These are phyloP conservation scores for Irpex sp. DNA, from an alignment of 1,284 basidiomycete genomes.

Conservation along the genomic window DNA sequence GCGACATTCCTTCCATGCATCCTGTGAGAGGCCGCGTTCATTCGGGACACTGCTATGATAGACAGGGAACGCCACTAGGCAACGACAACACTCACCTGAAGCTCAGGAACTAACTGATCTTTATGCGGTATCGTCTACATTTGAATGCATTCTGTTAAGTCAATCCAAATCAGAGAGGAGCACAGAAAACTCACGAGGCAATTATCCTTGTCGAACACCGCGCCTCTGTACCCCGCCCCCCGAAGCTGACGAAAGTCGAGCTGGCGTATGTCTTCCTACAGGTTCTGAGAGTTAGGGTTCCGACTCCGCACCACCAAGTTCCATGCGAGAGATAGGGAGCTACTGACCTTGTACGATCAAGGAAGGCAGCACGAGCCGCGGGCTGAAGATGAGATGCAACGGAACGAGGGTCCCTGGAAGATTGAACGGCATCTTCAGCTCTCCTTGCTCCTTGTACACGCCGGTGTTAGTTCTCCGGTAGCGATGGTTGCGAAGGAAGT, in stretches of 20 bases:
- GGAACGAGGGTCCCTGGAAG: conserved; percentile 75
- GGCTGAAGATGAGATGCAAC: conserved; percentile 70
- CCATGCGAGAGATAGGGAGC: no score
- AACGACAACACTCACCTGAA: conserved; percentile 40
- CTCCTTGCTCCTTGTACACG: no score
- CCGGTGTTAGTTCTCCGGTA: neutral
- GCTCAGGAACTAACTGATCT: conserved; percentile 71
- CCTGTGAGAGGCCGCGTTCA: conserved; percentile 33
- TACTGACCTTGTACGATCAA: conserved; percentile 67
- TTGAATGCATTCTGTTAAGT: neutral
- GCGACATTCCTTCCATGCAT: conserved; percentile 77
- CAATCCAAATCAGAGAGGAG: neutral
- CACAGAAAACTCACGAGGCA: conserved; percentile 63
- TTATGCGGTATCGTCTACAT: conserved; percentile 71
- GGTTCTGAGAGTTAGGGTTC: conserved; percentile 4
- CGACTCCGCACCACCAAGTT: neutral
- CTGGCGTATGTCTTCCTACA: conserved; percentile 78
- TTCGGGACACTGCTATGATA: neutral
- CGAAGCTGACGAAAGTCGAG: conserved; percentile 82
- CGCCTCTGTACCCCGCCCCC: conserved; percentile 78
- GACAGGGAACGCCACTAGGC: conserved; percentile 16
- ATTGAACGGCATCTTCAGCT: conserved; percentile 65
- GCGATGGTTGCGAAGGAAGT: neutral
- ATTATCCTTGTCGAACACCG: conserved; percentile 97
- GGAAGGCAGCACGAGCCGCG: conserved; percentile 71